These are phyloP conservation scores for Podaxis sp. DNA, from an alignment of 768 basidiomycete genomes.

Conservation along the genomic window DNA sequence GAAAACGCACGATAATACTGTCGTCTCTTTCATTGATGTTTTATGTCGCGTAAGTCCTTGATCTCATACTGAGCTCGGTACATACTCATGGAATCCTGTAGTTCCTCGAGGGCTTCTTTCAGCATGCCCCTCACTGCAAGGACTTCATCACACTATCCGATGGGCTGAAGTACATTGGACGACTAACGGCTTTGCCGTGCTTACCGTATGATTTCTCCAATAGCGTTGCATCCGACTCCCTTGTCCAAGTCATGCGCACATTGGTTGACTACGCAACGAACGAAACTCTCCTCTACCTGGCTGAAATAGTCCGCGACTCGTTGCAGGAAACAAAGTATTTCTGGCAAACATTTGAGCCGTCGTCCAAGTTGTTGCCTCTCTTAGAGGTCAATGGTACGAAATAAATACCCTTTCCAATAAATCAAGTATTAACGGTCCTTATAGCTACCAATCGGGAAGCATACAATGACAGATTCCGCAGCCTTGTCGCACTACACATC, in stretches of 20 bases:
- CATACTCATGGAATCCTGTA: conserved; percentile 28
- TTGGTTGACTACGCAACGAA: conserved; percentile 85
- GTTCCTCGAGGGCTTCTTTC: conserved; percentile 95
- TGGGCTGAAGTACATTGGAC: conserved; percentile 71
- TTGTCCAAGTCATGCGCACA: conserved; percentile 86
- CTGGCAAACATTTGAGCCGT: conserved; percentile 55
- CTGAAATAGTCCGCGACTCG: conserved; percentile 67
- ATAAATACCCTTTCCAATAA: conserved; percentile 8
- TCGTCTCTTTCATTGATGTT: conserved; percentile 79
- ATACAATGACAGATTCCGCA: conserved; percentile 68
- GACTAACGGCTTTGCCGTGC: conserved; percentile 80
- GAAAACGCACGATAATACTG: conserved; percentile 69
- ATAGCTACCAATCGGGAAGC: conserved; percentile 46
- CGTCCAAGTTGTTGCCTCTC: conserved; percentile 65
- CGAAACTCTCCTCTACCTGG: conserved; percentile 70
- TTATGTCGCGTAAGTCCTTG: conserved; percentile 62
- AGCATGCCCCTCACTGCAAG: conserved; percentile 84
- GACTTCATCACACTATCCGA: conserved; percentile 82
- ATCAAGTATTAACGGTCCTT: conserved; percentile 11
- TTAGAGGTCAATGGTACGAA: conserved; percentile 53
- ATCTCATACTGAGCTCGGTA: neutral
- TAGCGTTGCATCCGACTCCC: conserved; percentile 80
- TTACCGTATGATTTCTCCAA: conserved; percentile 88
- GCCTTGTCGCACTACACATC: conserved; percentile 72
- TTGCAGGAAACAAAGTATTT: conserved; percentile 69